Evolutionary conservation across 2,329 filamentous ascomycete genomes (phyloP).

Genomic region (Teratosphaeria epicoccoides): DNA sequence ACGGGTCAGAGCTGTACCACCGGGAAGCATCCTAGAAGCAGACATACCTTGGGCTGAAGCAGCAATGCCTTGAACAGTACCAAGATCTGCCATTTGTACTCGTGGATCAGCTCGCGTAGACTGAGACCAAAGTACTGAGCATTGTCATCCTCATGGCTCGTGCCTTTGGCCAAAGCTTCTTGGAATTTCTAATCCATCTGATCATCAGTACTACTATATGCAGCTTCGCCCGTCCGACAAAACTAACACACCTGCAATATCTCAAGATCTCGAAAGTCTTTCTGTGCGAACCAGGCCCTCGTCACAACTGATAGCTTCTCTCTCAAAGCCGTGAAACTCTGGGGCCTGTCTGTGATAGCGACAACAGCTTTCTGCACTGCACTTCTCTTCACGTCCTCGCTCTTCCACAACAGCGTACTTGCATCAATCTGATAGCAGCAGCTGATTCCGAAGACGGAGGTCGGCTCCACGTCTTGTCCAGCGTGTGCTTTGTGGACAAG

Average conservation of each 20-base stretch:
- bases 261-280: conserved; percentile 82
- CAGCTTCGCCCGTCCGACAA: not conserved
- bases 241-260: conserved; percentile 54
- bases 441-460: conserved; percentile 77
- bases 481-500: conserved; percentile 34
- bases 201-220: not conserved
- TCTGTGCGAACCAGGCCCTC: conserved; percentile 91
- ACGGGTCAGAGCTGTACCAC: not conserved
- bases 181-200: conserved; percentile 60
- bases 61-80: conserved; percentile 89
- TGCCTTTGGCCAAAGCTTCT: conserved; percentile 59
- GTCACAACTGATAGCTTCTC: conserved; percentile 86
- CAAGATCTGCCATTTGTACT: conserved; percentile 89
- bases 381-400: conserved; percentile 85
- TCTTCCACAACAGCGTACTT: conserved; percentile 62
- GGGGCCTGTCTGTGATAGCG: conserved; percentile 82
- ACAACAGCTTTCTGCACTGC: conserved; percentile 98
- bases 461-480: conserved; percentile 22
- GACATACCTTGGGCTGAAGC: conserved; percentile 76
- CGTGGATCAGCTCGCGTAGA: conserved; percentile 69
- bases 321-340: conserved; percentile 70
- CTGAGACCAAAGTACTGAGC: conserved; percentile 72
- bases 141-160: conserved; percentile 54
- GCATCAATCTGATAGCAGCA: conserved; percentile 88
- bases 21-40: conserved; percentile 47